Base-by-base conservation (phyloP, 2,329 filamentous ascomycete genomes). In the Mollisia scopiformis region DNA sequence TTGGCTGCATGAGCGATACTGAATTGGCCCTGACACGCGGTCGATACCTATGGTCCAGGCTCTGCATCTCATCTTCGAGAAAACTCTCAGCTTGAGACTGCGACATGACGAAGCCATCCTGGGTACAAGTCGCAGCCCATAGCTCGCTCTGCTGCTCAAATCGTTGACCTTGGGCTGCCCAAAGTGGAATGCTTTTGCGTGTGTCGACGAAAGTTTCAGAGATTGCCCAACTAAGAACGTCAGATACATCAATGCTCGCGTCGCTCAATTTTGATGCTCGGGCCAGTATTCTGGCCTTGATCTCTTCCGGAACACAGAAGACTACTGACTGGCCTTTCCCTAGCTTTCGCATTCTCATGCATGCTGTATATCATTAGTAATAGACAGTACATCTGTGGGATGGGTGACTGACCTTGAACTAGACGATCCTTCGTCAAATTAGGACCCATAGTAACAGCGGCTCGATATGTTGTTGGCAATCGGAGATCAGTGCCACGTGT, bases 331-430 rank as follows among this genome's bases (percentile, higher is more conserved):
- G 89, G 0, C 88, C 88, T 1, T 84, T 75, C 0, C 87, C 89
- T 0, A 93, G 79, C 63, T 87, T 84, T 11, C 89, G 74, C 83
- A 92, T 87, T 25, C 89, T 73, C 87, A 90, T 90, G 58, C 87
- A 89, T 0, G 87, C 88, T 85, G 50, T n/a, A 14, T 6, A n/a
- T 54, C 16, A 25, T 67, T 13, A 66, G 57, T 37, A 8, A 21
- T 27, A 11, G 4, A 25, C 8, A 54, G 25, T 11, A 51, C 35
- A 16, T 13, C 33, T 23, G 13, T 3, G 28, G 16, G 28, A 27
- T 16, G 8, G 43, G 6, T 3, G 5, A 59, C 76, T 69, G 75
- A 86, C 86, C 88, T 81, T 93, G 89, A 0, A 88, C 84, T 0
- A 92, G 71, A 14, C 82, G 77, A 62, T 93, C 90, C 62, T 93